These are phyloP conservation scores for Dictyostelium capitatum DNA, from an alignment of 78 protist species.

Conservation along the genomic window DNA sequence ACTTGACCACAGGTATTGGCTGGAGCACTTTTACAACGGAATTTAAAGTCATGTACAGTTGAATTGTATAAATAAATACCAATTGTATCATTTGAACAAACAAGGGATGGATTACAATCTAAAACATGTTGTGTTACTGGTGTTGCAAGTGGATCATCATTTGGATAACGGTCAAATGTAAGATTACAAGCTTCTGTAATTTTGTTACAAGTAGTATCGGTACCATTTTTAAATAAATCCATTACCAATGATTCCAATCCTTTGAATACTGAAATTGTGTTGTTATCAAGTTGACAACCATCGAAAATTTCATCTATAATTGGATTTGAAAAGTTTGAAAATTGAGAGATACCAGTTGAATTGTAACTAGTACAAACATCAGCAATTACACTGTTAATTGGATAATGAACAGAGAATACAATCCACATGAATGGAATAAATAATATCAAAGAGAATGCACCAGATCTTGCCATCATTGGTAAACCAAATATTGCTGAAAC, in stretches of 20 bases:
- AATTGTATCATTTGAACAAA: background rate
- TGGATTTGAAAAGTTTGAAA: conserved; percentile 35
- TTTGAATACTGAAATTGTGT: conserved; percentile 8
- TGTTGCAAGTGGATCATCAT: conserved; percentile 19
- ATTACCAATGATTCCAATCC: background rate
- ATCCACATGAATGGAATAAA: conserved; percentile 76
- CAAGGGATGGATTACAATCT: background rate
- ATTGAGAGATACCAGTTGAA: conserved; percentile 12
- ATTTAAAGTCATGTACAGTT: background rate
- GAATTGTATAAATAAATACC: background rate
- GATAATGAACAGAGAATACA: conserved; percentile 72
- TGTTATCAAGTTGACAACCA: conserved; percentile 24
- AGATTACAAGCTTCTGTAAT: background rate
- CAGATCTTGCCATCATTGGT: conserved; percentile 3
- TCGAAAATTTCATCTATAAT: conserved; percentile 13
- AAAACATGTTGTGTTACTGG: background rate
- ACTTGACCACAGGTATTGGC: background rate
- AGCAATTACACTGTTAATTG: conserved; percentile 41
- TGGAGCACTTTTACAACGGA: background rate
- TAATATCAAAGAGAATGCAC: conserved; percentile 4
- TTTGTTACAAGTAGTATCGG: background rate
- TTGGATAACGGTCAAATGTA: conserved; percentile 14
- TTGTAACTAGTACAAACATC: conserved; percentile 41
- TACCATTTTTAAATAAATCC: background rate
- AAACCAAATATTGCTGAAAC: conserved; percentile 11